Conservation (phyloP, 306 rosid species). For the Benincasa hispida region DNA sequence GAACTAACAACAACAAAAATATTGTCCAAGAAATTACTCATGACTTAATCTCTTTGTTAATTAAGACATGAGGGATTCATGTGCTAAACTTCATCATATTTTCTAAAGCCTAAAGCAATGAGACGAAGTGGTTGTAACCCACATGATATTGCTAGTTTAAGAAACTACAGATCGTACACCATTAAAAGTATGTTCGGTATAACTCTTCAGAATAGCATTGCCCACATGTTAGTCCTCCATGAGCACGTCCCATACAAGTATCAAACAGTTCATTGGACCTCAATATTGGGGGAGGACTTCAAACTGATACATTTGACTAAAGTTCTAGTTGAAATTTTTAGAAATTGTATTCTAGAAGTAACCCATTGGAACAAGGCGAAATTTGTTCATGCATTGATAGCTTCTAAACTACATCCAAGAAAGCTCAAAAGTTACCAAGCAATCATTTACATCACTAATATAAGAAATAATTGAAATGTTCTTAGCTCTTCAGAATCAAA, state of each 20-base stretch:
- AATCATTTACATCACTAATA: neutral
- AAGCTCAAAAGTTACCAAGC: neutral
- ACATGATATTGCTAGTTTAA: neutral
- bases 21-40: neutral
- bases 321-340: neutral
- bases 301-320: neutral
- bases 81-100: neutral
- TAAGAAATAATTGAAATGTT: neutral
- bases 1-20: neutral
- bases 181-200: neutral
- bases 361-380: neutral
- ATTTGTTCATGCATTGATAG: neutral
- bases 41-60: neutral
- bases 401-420: neutral
- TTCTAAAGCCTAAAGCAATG: neutral
- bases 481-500: neutral
- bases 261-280: neutral
- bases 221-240: neutral
- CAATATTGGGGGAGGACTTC: neutral
- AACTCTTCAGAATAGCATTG: neutral
- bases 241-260: neutral
- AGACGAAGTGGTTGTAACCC: neutral
- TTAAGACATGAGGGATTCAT: neutral
- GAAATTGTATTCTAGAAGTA: neutral
- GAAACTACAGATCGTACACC: neutral